Conservation (phyloP, 169 alveolate genomes). For the Cryptosporidium sp. region DNA sequence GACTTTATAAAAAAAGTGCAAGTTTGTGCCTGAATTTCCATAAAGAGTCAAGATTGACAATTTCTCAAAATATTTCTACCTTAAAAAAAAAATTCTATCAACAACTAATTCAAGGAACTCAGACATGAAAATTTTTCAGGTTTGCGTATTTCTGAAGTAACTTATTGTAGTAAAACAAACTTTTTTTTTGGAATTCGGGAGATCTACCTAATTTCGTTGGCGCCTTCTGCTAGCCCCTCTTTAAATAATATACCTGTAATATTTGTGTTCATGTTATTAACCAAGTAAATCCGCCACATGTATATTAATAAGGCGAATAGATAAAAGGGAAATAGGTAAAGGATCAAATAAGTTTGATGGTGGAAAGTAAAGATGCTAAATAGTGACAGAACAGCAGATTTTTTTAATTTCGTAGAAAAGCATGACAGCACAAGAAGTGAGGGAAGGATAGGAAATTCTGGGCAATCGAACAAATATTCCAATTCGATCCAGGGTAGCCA, state of each 20-base stretch:
- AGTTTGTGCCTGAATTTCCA: neutral
- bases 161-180: neutral
- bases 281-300: conserved; percentile 47
- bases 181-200: neutral
- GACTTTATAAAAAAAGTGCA: conserved; percentile 52
- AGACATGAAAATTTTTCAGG: neutral
- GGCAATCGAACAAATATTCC: conserved; percentile 56
- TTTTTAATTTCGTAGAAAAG: conserved; percentile 50
- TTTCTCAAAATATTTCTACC: neutral
- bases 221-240: neutral
- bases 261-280: neutral
- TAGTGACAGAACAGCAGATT: conserved; percentile 65
- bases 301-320: conserved; percentile 1
- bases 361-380: conserved; percentile 20
- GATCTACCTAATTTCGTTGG: neutral
- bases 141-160: neutral
- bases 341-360: neutral
- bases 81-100: neutral
- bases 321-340: neutral
- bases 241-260: neutral
- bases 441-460: conserved; percentile 19
- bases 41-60: conserved; percentile 20
- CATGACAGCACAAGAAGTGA: conserved; percentile 26
- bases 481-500: conserved; percentile 78
- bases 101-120: neutral